Evolutionary conservation across 2,329 filamentous ascomycete genomes (phyloP).

Genomic region (Penicillium vulpinum): DNA sequence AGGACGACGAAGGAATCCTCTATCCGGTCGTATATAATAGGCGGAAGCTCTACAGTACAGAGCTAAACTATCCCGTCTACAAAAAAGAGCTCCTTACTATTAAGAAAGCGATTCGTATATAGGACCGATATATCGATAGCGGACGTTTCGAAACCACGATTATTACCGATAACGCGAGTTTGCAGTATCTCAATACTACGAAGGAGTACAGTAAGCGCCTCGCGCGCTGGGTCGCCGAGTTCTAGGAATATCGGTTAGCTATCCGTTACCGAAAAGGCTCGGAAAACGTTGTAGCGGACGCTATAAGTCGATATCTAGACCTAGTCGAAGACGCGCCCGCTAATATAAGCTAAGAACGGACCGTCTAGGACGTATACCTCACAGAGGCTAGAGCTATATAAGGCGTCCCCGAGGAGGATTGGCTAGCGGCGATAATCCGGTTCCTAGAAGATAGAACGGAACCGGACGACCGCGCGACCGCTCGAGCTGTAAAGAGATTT

Average conservation of each 20-base stretch:
- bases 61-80: conserved; percentile 3
- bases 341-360: not conserved
- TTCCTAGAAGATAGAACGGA: not conserved
- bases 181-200: not conserved
- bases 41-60: not conserved
- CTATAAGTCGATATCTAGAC: not conserved
- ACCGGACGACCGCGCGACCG: not conserved
- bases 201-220: conserved; percentile 8
- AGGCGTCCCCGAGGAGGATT: not conserved
- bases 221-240: not conserved
- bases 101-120: not conserved
- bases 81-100: conserved; percentile 1
- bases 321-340: not conserved
- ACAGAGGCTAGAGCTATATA: not conserved
- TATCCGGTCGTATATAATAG: not conserved
- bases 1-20: not conserved
- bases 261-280: not conserved
- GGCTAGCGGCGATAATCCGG: not conserved
- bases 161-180: not conserved
- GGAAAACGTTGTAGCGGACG: not conserved
- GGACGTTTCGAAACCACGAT: too few relatives aligned
- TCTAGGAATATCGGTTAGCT: not conserved
- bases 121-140: too few relatives aligned
- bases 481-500: not conserved
- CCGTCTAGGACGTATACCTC: not conserved